phyloP scores from a whole-genome alignment of 495 filamentous ascomycete species.

The Talaromyces wortmannii region DNA sequence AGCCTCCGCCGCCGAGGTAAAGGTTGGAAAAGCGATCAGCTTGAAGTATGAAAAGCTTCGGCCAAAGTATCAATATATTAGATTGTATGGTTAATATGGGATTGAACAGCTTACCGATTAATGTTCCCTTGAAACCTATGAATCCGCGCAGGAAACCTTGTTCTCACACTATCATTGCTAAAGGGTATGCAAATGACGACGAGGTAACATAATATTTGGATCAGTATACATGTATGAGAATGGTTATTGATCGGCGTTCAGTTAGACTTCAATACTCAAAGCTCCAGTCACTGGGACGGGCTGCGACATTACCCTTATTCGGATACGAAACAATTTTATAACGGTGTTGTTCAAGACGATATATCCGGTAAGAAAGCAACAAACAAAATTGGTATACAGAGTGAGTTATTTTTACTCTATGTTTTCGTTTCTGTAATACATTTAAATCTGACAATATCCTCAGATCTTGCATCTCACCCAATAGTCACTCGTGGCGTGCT shows the following conservation, averaged over 20 bases:
- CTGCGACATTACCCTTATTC: conserved; percentile 23
- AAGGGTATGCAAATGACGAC: conserved; percentile 10
- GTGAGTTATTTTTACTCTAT: background rate
- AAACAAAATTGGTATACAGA: conserved; percentile 5
- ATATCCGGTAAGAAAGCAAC: conserved; percentile 19
- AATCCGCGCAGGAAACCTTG: conserved; percentile 10
- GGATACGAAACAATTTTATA: conserved; percentile 39
- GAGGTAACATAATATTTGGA: background rate
- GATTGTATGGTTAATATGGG: too few relatives aligned
- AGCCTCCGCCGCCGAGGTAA: conserved; percentile 35
- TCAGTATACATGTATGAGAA: too few relatives aligned
- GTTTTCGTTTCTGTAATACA: too few relatives aligned
- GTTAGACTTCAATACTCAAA: conserved; percentile 43
- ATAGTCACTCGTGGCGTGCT: conserved; percentile 29
- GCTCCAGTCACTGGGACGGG: conserved; percentile 39
- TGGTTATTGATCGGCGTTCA: background rate
- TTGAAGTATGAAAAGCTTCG: conserved; percentile 9
- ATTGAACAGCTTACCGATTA: conserved; percentile 4
- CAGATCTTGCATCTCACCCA: conserved; percentile 7
- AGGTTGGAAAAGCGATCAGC: conserved; percentile 21
- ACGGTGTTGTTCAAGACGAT: conserved; percentile 43
- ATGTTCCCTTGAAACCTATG: conserved; percentile 9
- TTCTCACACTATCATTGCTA: conserved; percentile 4
- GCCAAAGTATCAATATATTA: too few relatives aligned
- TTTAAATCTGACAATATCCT: background rate